phyloP scores from a whole-genome alignment of 768 basidiomycete genomes.

The Termitomyces eurrhizus region DNA sequence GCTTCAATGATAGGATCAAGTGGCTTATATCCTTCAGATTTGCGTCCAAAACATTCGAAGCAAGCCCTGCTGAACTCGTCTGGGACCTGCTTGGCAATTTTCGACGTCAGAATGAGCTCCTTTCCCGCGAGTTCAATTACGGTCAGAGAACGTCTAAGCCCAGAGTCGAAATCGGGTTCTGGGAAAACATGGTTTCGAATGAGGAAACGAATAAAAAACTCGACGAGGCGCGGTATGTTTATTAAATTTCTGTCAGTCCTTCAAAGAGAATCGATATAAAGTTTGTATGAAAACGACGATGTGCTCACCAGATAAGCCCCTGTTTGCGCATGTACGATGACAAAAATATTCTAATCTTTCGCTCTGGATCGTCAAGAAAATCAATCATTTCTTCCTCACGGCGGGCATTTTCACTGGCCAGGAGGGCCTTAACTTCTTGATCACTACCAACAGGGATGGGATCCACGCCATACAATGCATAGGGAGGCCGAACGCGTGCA shows the following conservation, averaged over 20 bases:
- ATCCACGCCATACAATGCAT: constrained; percentile 30
- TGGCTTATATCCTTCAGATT: constrained; percentile 36
- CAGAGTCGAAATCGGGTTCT: constrained; percentile 41
- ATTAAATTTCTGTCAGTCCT: constrained; percentile 47
- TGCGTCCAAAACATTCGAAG: constrained; percentile 44
- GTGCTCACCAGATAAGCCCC: constrained; percentile 64
- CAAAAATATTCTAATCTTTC: constrained; percentile 57
- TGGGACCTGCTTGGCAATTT: constrained; percentile 42
- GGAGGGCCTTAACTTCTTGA: constrained; percentile 33
- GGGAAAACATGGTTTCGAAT: constrained; percentile 50
- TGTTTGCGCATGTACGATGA: constrained; percentile 65
- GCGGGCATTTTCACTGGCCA: constrained; percentile 30
- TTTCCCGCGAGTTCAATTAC: constrained; percentile 36
- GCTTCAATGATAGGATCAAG: constrained; percentile 13
- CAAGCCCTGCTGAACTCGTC: constrained; percentile 50
- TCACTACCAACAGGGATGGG: constrained; percentile 30
- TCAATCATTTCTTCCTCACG: constrained; percentile 40
- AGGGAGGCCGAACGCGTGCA: constrained; percentile 31
- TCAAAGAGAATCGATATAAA: background rate
- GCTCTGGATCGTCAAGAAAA: constrained; percentile 65
- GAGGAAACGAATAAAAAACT: constrained; percentile 61
- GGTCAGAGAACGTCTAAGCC: constrained; percentile 42
- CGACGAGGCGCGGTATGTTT: constrained; percentile 49
- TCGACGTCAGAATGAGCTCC: constrained; percentile 50
- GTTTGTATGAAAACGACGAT: background rate